Conservation (phyloP, 371 early-diverging fungal species). For the Rhizopus microsporus region DNA sequence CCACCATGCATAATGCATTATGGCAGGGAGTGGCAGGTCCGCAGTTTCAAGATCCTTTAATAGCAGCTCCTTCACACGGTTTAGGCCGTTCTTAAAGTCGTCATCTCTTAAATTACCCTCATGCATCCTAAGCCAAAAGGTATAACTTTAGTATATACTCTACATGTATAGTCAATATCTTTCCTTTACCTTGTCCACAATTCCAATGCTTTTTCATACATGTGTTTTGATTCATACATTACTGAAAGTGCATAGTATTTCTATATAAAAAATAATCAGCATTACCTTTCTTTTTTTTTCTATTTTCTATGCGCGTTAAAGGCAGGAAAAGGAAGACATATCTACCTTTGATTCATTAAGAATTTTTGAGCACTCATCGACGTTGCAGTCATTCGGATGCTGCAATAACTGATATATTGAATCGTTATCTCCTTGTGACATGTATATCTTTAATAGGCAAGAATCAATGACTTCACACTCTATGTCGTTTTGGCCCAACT, state of each 20-base stretch:
- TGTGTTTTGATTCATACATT: constrained; percentile 58
- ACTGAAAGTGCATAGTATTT: constrained; percentile 68
- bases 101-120: constrained; percentile 52
- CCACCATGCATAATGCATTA: constrained; percentile 67
- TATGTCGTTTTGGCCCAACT: constrained; percentile 30
- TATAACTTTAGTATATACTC: not conserved
- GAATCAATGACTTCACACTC: constrained; percentile 66
- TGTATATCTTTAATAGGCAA: constrained; percentile 63
- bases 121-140: constrained; percentile 44
- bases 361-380: constrained; percentile 53
- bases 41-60: constrained; percentile 32
- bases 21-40: constrained; percentile 30
- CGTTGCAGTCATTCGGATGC: constrained; percentile 54
- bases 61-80: constrained; percentile 51
- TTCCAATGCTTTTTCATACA: constrained; percentile 58
- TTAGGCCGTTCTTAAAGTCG: constrained; percentile 55
- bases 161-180: not conserved
- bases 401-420: constrained; percentile 51
- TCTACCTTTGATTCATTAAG: constrained; percentile 46
- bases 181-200: constrained; percentile 67
- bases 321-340: not conserved
- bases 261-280: constrained; percentile 17
- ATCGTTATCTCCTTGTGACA: constrained; percentile 43
- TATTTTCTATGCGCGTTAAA: not conserved
- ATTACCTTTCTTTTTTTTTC: not conserved